Evolutionary conservation across 352 stramenopile genomes (phyloP), one percentile per base, ranked within the genome.

Genomic region (Phytophthora quininea): DNA sequence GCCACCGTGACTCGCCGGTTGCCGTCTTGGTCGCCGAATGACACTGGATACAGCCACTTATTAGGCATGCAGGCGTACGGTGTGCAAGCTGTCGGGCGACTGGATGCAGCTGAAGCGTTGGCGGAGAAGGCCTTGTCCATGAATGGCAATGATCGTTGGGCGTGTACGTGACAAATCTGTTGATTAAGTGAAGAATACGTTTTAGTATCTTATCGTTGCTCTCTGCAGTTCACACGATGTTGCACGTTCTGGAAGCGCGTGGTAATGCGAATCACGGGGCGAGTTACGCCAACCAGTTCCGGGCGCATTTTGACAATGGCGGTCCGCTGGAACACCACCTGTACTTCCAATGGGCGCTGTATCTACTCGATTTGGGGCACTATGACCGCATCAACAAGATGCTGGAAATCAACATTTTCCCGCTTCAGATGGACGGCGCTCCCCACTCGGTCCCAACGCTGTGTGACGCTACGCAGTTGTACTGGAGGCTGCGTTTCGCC

Each of bases 341-440:
- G 51, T 92, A 93, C 63, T 91, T 93, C 66, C 88, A 95, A 56
- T 95, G 86, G 84, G 86, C 82, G 3, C 54, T 93, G 57, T 96
- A 85, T 53, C 79, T 96, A 57, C 64, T 96, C 38, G 88, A 95
- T 54, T 57, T 94, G 29, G 88, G 88, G 1, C 77, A 89, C 40
- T 96, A 94, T 64, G 87, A 93, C 52, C 86, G 87, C 58, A 91
- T 96, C 47, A 53, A 83, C 48, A 91, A 92, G 64, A 90, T 96
- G 62, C 58, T 96, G 45, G 80, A 92, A 29, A 73, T 91, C 32
- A 85, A 83, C 55, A 94, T 96, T 27, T 58, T 95, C 9, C 76
- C 78, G 5, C 74, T 67, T 11, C 67, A 87, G 31, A 58, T 54
- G 4, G 66, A 90, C 7, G 73, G 54, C n/a, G 47, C 58, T 19